Evolutionary conservation across 1,139 yeast genomes (phyloP), one percentile per base, ranked within the genome.

Genomic region (Wickerhamomyces sp.): DNA sequence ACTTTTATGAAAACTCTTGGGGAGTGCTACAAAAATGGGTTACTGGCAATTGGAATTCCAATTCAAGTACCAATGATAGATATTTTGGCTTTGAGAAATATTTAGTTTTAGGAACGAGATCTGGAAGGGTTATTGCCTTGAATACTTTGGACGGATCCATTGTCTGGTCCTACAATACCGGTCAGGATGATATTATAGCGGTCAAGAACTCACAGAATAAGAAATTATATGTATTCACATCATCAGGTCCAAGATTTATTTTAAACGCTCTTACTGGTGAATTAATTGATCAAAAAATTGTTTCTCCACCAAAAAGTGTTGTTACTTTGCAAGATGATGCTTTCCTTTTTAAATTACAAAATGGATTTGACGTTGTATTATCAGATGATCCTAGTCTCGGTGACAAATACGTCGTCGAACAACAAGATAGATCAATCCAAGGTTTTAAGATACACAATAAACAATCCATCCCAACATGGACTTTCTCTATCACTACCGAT

Each of bases 21-120:
- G 36, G 36, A 5, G 16, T 43, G 9, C 30, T 44, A 13, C 49
- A 50, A 31, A 35, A 38, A 9, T 36, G 47, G 26, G 38, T 46
- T 25, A 40, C 46, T 4, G 56, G 53, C 17, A 47, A 49, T 12
- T 31, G 37, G 26, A 14, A 28, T 8, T 26, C 25, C 28, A 24
- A 28, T 7, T 18, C 36, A 35, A 41, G 15, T 25, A 31, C 30
- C 31, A 44, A 44, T 18, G 43, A 49, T 37, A 59, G 58, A 30
- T 53, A 60, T 18, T 78, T 77, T 61, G 84, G 84, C 0, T 68
- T 74, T 42, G 56, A 64, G 19, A 77, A 79, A 49, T 55, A 59
- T 9, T 54, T 79, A 27, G 61, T 78, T 3, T 64, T 69, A 1
- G 67, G 71, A 3, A 69, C 80, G 0, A 50, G 52, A 13, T 52